phyloP scores from a whole-genome alignment of 257 asterid species.

The Misopates orontium region DNA sequence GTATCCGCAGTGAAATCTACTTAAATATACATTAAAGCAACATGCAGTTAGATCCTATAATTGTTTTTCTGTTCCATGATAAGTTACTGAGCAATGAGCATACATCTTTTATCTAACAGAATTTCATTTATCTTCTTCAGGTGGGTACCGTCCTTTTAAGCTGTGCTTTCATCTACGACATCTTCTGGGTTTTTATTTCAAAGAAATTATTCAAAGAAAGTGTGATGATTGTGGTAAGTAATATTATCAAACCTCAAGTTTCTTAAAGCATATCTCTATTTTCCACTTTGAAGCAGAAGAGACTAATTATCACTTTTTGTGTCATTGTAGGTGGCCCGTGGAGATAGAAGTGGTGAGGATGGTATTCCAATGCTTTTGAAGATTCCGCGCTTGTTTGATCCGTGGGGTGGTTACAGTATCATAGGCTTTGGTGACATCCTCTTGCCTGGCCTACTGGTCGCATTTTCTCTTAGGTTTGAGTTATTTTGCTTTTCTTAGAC shows the following conservation, averaged over 20 bases:
- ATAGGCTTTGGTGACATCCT: constrained; percentile 91
- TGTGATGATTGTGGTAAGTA: constrained; percentile 93
- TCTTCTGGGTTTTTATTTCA: constrained; percentile 90
- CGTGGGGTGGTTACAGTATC: constrained; percentile 97
- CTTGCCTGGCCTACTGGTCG: constrained; percentile 77
- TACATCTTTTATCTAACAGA: neutral
- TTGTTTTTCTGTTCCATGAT: neutral
- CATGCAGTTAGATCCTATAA: neutral
- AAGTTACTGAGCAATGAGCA: no score
- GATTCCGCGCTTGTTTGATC: constrained; percentile 87
- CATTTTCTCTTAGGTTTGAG: constrained; percentile 77
- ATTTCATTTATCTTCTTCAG: constrained; percentile 40
- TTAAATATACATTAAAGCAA: neutral
- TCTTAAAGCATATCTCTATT: neutral
- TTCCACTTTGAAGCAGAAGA: constrained; percentile 22
- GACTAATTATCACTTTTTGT: constrained; percentile 3
- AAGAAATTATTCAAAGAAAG: constrained; percentile 79
- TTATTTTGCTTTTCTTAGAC: constrained; percentile 13
- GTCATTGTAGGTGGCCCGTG: constrained; percentile 78
- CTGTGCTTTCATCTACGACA: constrained; percentile 90
- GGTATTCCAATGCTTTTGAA: constrained; percentile 90
- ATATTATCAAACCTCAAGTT: constrained; percentile 19
- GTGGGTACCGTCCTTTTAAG: constrained; percentile 82
- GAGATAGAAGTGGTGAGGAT: constrained; percentile 85
- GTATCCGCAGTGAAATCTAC: neutral